Base-by-base conservation (phyloP, 805 yeast species). In the Monosporozyma servazzii region DNA sequence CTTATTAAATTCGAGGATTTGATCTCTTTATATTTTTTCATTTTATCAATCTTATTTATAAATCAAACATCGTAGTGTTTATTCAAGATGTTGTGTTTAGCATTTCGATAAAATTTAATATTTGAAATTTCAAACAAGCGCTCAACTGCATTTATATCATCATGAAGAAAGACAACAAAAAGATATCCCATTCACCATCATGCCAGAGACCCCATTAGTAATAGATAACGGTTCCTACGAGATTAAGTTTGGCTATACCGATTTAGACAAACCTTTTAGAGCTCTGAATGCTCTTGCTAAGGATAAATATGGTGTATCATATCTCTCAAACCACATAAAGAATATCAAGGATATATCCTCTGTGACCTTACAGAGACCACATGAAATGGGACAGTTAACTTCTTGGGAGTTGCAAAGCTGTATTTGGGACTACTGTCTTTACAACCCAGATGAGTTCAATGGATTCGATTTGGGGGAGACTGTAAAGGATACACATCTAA, bases 391-490 rank as follows among this genome's bases (percentile, higher is more conserved):
- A 3, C 95, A 90, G 58, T 71, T 93, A 48, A 81, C 83, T 0
- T 87, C 91, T 39, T 93, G 98, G 99, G 96, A 88, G 56, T 71
- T 86, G 2, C 89, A 93, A 63, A 85, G 84, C 60, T 83, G 84
- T 21, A 77, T 93, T 1, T 93, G 98, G 99, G 98, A 93, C 65
- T 80, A 84, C 56, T 76, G 84, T 5, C 74, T 88, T 17, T 68
- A 54, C 63, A 76, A 73, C 45, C 75, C 73, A 2, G 69, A 73
- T 56, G 70, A 71, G 40, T 68, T 72, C 51, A 62, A 67, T 51
- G 77, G 74, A 3, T 63, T 77, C 44, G 74, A 77, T 48, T 59
- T 75, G 11, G 70, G 64, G 44, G 73, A 73, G 17, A 73, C 75
- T 1, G 73, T 75, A 1, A 54, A 62, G 45, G 83, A 79, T 1